These are phyloP conservation scores for Gossypium aridum DNA, from an alignment of 441 rosid species.

Conservation along the genomic window DNA sequence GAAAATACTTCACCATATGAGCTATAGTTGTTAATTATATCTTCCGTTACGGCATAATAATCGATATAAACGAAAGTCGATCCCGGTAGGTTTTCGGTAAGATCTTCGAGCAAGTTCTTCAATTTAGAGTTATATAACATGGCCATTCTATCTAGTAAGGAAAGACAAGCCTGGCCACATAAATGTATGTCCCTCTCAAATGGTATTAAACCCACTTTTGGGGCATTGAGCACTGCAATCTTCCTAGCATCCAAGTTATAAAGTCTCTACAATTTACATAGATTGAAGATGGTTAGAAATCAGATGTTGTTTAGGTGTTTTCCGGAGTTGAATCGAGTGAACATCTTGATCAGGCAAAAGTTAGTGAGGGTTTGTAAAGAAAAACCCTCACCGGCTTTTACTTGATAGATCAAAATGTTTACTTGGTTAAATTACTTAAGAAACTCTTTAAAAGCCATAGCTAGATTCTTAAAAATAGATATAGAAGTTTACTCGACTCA, in stretches of 20 bases:
- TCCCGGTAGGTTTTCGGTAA: slow-evolving; percentile 10
- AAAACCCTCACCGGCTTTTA: not conserved
- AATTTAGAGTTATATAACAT: slow-evolving; percentile 11
- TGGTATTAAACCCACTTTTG: slow-evolving; percentile 20
- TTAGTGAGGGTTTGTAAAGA: not conserved
- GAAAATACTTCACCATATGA: slow-evolving; percentile 9
- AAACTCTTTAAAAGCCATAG: too few species aligned
- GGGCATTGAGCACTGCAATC: slow-evolving; percentile 9
- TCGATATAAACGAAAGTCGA: slow-evolving; percentile 10
- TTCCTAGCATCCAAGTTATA: slow-evolving; percentile 23
- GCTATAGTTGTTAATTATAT: slow-evolving; percentile 10
- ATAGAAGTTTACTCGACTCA: too few species aligned
- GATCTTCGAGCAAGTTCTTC: slow-evolving; percentile 9
- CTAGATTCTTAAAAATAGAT: too few species aligned
- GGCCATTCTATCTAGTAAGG: slow-evolving; percentile 6
- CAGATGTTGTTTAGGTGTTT: not conserved
- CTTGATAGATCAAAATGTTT: not conserved
- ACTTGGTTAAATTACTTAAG: too few species aligned
- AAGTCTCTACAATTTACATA: slow-evolving; percentile 15
- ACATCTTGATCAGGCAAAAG: not conserved
- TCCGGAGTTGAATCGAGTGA: not conserved
- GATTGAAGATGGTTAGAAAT: not conserved
- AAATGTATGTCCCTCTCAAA: not conserved
- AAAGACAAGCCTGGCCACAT: not conserved
- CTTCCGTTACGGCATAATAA: not conserved